These are phyloP conservation scores for Hyaloscypha hepaticicola DNA, from an alignment of 495 filamentous ascomycete species.

Conservation along the genomic window DNA sequence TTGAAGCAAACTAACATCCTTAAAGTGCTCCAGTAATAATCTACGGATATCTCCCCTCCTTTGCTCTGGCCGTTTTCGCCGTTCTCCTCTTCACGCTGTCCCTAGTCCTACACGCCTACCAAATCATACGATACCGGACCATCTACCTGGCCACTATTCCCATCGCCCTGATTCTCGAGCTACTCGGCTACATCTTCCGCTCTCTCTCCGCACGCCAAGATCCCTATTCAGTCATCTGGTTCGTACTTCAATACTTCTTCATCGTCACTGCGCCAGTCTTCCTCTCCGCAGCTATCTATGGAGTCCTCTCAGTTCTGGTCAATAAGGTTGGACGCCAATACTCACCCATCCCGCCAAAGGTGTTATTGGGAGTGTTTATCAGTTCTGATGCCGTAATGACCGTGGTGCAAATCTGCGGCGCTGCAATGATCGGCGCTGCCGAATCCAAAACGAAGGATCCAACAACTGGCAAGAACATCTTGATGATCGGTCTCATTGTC, in stretches of 20 bases:
- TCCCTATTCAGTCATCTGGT: conserved; percentile 51
- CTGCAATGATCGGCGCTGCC: conserved; percentile 44
- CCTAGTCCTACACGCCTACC: conserved; percentile 33
- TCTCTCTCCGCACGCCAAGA: conserved; percentile 40
- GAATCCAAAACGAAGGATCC: conserved; percentile 43
- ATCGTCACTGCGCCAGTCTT: conserved; percentile 58
- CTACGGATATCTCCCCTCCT: conserved; percentile 36
- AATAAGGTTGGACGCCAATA: conserved; percentile 36
- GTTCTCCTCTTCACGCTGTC: conserved; percentile 34
- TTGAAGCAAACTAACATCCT: neutral
- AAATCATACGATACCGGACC: conserved; percentile 30
- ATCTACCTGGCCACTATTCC: conserved; percentile 36
- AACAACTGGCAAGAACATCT: conserved; percentile 47
- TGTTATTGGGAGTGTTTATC: conserved; percentile 49
- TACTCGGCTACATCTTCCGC: conserved; percentile 46
- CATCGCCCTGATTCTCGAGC: conserved; percentile 41
- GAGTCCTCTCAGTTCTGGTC: conserved; percentile 46
- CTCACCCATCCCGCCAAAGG: conserved; percentile 37
- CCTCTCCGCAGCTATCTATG: conserved; percentile 54
- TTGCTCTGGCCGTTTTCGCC: conserved; percentile 33
- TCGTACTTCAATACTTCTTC: conserved; percentile 59
- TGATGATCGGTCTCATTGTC: conserved; percentile 49
- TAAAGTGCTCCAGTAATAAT: neutral
- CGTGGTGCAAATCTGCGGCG: conserved; percentile 51
- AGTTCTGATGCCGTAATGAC: conserved; percentile 49